phyloP scores from a whole-genome alignment of 2,329 filamentous ascomycete species.

The Chrysoporthe deuterocubensis region DNA sequence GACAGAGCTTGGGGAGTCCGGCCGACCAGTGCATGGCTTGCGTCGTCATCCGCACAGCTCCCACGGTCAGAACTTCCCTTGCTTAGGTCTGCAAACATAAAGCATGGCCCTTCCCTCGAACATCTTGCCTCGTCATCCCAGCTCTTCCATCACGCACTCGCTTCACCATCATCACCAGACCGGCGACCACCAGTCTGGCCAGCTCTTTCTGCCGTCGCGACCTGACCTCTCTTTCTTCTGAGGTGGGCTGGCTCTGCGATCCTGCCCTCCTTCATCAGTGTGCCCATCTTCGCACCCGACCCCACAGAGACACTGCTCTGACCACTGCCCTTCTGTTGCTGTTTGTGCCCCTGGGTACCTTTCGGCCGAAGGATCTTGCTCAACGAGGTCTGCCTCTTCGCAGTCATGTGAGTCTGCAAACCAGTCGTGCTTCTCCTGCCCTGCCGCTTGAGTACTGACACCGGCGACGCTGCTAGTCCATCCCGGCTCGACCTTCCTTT shows the following conservation, averaged over 20 bases:
- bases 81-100: too few relatives aligned
- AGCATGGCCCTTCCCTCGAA: too few relatives aligned
- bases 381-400: neutral
- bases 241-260: neutral
- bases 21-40: too few relatives aligned
- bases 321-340: neutral
- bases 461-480: neutral
- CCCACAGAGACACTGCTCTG: neutral
- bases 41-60: too few relatives aligned
- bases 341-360: neutral
- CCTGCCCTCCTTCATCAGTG: neutral
- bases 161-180: neutral
- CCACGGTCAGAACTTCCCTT: too few relatives aligned
- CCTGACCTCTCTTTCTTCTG: neutral
- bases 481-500: neutral
- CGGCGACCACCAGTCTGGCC: neutral
- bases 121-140: neutral
- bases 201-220: neutral
- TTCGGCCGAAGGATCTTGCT: neutral
- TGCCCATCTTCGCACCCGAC: neutral
- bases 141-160: neutral
- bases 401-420: neutral
- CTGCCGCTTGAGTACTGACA: neutral
- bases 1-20: too few relatives aligned
- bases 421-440: neutral